These are phyloP conservation scores for Stereocaulon alpinum DNA, from an alignment of 495 filamentous ascomycete genomes.

Conservation along the genomic window DNA sequence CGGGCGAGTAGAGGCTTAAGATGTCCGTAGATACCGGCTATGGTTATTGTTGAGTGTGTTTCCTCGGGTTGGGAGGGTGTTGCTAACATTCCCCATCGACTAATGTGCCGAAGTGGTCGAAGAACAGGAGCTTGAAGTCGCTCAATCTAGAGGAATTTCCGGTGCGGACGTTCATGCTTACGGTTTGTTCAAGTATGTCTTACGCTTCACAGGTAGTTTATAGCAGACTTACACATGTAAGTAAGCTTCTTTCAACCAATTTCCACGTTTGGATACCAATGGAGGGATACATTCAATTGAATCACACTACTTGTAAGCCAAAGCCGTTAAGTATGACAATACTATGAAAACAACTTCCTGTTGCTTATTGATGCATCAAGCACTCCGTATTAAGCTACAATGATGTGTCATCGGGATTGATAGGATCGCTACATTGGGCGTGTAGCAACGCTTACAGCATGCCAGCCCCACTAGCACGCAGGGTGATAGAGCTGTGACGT, in stretches of 20 bases:
- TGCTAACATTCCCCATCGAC: constrained; percentile 58
- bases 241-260: background rate
- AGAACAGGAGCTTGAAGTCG: constrained; percentile 46
- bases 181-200: background rate
- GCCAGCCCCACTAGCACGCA: no score
- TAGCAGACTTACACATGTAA: background rate
- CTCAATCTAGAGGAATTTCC: constrained; percentile 21
- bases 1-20: constrained; percentile 35
- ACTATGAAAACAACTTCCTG: background rate
- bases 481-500: no score
- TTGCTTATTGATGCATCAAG: background rate
- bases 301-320: background rate
- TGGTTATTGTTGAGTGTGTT: constrained; percentile 12
- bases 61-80: background rate
- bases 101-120: constrained; percentile 78
- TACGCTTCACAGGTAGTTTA: background rate
- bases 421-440: background rate
- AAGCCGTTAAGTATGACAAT: background rate
- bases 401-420: background rate
- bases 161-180: constrained; percentile 16
- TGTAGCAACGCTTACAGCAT: no score
- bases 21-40: constrained; percentile 29
- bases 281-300: background rate
- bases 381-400: background rate
- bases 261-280: background rate